Percentiles rank a stretch among this genome's conserved stretches.
Evolutionary conservation across 2,329 filamentous ascomycete species (phyloP).

Genomic region (Penicillium capsulatum): DNA sequence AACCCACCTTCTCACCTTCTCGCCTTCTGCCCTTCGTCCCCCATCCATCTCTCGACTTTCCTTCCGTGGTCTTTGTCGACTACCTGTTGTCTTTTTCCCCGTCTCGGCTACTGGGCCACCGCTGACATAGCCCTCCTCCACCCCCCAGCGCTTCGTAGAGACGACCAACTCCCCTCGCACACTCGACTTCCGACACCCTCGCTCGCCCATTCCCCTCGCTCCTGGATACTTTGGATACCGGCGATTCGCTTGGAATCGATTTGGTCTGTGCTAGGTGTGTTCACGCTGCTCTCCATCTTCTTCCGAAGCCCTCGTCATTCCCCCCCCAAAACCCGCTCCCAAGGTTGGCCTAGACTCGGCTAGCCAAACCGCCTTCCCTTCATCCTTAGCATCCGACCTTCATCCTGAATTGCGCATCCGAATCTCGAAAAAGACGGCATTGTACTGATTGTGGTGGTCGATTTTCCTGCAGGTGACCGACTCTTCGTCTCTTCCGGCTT

Average conservation of each 20-base stretch:
- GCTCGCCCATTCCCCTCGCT: constrained; percentile 15
- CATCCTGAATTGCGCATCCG: constrained; percentile 19
- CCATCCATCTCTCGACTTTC: constrained; percentile 19
- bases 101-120: constrained; percentile 32
- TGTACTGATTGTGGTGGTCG: constrained; percentile 25
- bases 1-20: constrained; percentile 23
- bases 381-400: constrained; percentile 10
- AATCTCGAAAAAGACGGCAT: constrained; percentile 10
- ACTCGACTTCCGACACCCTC: constrained; percentile 23
- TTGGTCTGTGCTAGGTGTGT: constrained; percentile 33
- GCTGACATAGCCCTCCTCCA: constrained; percentile 33
- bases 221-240: constrained; percentile 22
- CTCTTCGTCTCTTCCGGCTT: constrained; percentile 30
- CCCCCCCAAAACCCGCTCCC: constrained; percentile 25
- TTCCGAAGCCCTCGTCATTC: constrained; percentile 32
- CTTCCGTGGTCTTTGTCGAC: constrained; percentile 6
- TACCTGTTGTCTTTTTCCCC: constrained; percentile 8
- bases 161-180: constrained; percentile 26
- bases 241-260: constrained; percentile 30
- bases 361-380: constrained; percentile 19
- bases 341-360: constrained; percentile 30
- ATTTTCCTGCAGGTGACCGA: constrained; percentile 25
- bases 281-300: constrained; percentile 30
- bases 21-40: constrained; percentile 2
- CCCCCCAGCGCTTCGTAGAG: constrained; percentile 34